Conservation (phyloP, 208 protist genomes). For the Baffinella frigidus region DNA sequence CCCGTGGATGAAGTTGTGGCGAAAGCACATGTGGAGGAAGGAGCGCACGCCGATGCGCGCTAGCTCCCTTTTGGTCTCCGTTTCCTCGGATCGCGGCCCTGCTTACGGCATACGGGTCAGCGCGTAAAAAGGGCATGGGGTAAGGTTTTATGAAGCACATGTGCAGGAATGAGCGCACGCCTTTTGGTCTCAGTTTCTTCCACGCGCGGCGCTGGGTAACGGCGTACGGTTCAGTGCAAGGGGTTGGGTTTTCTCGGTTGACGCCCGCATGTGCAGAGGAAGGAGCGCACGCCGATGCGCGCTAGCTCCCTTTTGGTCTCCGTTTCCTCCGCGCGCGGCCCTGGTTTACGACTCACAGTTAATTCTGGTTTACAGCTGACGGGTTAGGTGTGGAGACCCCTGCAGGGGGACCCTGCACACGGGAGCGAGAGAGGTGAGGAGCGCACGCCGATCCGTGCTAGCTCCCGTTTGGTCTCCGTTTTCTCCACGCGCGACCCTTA, state of each 20-base stretch:
- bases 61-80: background rate
- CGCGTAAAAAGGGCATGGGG: no score
- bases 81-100: background rate
- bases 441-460: background rate
- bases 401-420: background rate
- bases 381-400: no score
- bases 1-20: conserved; percentile 50
- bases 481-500: background rate
- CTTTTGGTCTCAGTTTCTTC: no score
- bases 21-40: conserved; percentile 42
- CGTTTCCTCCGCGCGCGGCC: background rate
- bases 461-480: background rate
- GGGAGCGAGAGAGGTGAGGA: no score
- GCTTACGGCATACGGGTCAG: background rate
- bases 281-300: background rate
- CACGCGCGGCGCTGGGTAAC: no score
- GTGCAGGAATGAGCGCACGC: conserved; percentile 30
- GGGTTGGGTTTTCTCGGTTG: no score
- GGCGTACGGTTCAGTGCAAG: no score
- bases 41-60: background rate
- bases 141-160: no score
- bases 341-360: background rate
- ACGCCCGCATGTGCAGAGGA: background rate
- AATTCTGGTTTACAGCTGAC: no score
- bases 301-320: background rate